Conservation (phyloP, 495 filamentous ascomycete species). For the Tuber brumale region DNA sequence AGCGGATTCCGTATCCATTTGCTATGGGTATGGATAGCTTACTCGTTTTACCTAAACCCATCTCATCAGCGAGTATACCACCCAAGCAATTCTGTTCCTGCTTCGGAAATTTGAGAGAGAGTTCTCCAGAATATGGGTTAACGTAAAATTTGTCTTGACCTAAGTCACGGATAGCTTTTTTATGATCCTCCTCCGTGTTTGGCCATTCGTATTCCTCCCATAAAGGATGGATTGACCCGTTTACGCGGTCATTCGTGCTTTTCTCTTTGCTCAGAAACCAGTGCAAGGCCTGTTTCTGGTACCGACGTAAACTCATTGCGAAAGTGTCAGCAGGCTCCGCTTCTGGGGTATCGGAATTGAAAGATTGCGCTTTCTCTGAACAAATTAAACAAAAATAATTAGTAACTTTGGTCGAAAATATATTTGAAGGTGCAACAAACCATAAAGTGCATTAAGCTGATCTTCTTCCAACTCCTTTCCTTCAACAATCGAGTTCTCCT, state of each 20-base stretch:
- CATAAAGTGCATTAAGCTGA: conserved; percentile 84
- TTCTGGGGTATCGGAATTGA: conserved; percentile 87
- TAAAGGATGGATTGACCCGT: conserved; percentile 85
- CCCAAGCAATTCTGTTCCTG: conserved; percentile 94
- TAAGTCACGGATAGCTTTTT: conserved; percentile 44
- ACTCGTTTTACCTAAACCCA: conserved; percentile 45
- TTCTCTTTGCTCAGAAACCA: conserved; percentile 96
- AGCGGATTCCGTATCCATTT: conserved; percentile 52
- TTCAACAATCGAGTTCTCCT: conserved; percentile 47
- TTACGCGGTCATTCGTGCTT: conserved; percentile 49
- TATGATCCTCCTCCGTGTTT: conserved; percentile 66
- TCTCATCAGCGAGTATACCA: conserved; percentile 88
- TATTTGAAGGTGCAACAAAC: conserved; percentile 27
- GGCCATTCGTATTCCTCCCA: conserved; percentile 97
- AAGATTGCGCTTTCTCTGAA: conserved; percentile 82
- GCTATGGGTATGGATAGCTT: conserved; percentile 18
- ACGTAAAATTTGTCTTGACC: conserved; percentile 75
- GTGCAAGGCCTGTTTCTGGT: conserved; percentile 88
- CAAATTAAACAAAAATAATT: neutral
- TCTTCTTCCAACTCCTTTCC: conserved; percentile 89
- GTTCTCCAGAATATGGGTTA: conserved; percentile 91
- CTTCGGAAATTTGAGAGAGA: conserved; percentile 83
- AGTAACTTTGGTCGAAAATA: conserved; percentile 9
- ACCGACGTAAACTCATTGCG: conserved; percentile 74
- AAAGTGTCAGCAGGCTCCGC: conserved; percentile 77